phyloP scores from a whole-genome alignment of 345 rosid genomes.

The Reutealis trisperma region DNA sequence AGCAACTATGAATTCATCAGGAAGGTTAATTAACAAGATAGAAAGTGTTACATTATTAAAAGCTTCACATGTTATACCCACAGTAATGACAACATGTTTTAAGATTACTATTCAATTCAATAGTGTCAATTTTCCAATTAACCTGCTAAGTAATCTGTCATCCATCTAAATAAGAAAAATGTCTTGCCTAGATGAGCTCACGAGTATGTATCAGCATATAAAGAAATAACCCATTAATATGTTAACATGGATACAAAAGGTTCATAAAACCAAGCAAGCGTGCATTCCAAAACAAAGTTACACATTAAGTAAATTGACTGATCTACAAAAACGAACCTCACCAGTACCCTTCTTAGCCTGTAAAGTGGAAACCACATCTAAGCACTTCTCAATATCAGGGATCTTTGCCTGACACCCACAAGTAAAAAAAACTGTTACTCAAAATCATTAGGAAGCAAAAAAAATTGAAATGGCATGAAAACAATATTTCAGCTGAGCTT shows the following conservation, averaged over 20 bases:
- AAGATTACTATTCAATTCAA: background rate
- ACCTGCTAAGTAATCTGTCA: background rate
- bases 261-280: conserved; percentile 8
- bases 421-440: conserved; percentile 12
- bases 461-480: conserved; percentile 3
- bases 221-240: background rate
- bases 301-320: background rate
- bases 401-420: conserved; percentile 66
- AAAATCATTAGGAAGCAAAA: background rate
- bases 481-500: background rate
- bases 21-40: background rate
- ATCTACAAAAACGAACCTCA: conserved; percentile 65
- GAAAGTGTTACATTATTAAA: too few relatives aligned
- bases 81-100: background rate
- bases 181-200: background rate
- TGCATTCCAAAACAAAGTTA: conserved; percentile 9
- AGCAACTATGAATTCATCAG: background rate
- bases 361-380: conserved; percentile 80
- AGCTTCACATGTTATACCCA: background rate
- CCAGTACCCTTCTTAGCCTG: conserved; percentile 77
- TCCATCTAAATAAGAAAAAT: background rate
- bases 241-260: background rate
- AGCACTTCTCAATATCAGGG: conserved; percentile 92
- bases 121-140: background rate
- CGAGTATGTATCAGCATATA: background rate